These are phyloP conservation scores for Podospora bellae-mahoneyi DNA, from an alignment of 495 filamentous ascomycete genomes.

Conservation along the genomic window DNA sequence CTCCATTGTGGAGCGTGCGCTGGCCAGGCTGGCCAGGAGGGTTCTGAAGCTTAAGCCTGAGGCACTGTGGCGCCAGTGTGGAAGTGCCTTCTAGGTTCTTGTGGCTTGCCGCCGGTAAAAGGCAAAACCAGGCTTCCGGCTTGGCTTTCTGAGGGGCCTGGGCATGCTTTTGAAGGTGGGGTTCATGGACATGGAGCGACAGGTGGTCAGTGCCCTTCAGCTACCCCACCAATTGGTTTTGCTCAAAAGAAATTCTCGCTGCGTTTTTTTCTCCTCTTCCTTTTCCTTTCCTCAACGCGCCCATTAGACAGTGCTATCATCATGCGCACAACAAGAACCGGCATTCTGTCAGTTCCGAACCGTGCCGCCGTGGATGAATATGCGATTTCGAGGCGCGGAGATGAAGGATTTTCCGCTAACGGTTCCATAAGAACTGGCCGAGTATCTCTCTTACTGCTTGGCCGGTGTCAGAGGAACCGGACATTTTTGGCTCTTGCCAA, in stretches of 20 bases:
- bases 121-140: conserved; percentile 29
- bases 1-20: background rate
- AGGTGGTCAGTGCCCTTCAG: conserved; percentile 8
- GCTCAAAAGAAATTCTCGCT: conserved; percentile 3
- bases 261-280: conserved; percentile 29
- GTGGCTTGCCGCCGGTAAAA: conserved; percentile 11
- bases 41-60: background rate
- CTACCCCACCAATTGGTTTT: background rate
- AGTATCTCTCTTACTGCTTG: conserved; percentile 64
- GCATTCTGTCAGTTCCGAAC: conserved; percentile 66
- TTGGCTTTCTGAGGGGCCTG: background rate
- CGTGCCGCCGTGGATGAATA: conserved; percentile 62
- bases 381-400: conserved; percentile 83
- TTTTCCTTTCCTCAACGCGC: conserved; percentile 61
- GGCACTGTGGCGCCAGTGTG: too few species aligned
- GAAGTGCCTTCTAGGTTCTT: too few species aligned
- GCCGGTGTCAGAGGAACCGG: conserved; percentile 86
- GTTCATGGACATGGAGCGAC: background rate
- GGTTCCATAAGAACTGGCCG: conserved; percentile 92
- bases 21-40: background rate
- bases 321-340: conserved; percentile 53
- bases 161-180: background rate
- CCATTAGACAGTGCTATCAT: conserved; percentile 88
- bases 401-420: conserved; percentile 53
- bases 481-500: conserved; percentile 45